phyloP scores from a whole-genome alignment of 225 moss, liverwort and hornwort genomes.

The Ulota crispa region DNA sequence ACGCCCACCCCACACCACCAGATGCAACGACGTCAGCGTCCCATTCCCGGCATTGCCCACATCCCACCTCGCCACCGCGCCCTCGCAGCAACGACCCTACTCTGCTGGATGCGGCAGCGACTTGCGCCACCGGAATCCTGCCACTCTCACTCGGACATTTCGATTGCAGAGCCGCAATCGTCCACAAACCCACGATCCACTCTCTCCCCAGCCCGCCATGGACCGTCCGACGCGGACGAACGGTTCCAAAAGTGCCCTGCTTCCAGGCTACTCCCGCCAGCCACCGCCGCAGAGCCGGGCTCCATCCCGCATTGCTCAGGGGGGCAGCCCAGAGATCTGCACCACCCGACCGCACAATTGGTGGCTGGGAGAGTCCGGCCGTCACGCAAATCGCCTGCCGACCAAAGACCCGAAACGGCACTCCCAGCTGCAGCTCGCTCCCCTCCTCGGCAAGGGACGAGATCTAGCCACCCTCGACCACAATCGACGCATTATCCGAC shows the following conservation, averaged over 20 bases:
- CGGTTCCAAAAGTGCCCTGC: background rate
- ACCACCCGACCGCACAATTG: conserved; percentile 8
- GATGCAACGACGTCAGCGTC: conserved; percentile 29
- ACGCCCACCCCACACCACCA: conserved; percentile 22
- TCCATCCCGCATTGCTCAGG: conserved; percentile 27
- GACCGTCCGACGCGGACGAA: conserved; percentile 10
- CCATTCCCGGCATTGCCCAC: conserved; percentile 25
- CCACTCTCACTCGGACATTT: conserved; percentile 12
- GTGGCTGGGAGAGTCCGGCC: background rate
- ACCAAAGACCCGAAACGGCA: background rate
- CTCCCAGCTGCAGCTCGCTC: conserved; percentile 29
- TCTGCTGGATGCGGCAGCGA: background rate
- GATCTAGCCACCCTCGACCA: conserved; percentile 33
- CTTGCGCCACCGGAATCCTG: conserved; percentile 21
- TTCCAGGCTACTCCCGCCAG: background rate
- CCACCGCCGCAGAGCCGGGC: conserved; percentile 8
- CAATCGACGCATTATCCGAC: conserved; percentile 1
- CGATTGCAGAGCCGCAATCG: conserved; percentile 14
- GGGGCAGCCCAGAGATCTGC: conserved; percentile 1
- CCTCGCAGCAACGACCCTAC: conserved; percentile 16
- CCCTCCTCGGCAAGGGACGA: conserved; percentile 5
- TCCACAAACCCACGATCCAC: background rate
- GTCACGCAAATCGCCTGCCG: conserved; percentile 15
- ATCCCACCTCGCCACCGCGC: conserved; percentile 14
- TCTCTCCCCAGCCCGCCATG: conserved; percentile 8